Conservation (phyloP, 306 rosid species). For the Cercis canadensis region DNA sequence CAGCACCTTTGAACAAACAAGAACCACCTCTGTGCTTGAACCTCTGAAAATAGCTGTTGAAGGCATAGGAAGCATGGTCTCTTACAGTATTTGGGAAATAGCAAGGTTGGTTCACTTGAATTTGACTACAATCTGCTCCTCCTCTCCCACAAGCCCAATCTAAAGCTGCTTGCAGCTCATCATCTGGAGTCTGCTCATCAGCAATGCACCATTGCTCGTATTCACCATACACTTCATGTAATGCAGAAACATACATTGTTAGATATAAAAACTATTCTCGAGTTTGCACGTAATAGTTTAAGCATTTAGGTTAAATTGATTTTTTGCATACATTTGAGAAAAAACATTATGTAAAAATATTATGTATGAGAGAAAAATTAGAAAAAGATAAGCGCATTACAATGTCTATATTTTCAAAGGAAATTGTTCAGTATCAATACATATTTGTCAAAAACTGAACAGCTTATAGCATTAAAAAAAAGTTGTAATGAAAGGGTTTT, state of each 20-base stretch:
- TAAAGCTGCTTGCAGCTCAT: slow-evolving; percentile 70
- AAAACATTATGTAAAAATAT: background rate
- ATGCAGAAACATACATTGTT: background rate
- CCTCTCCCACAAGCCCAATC: slow-evolving; percentile 89
- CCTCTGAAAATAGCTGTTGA: slow-evolving; percentile 73
- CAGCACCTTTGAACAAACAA: slow-evolving; percentile 76
- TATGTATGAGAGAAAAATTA: background rate
- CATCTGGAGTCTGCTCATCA: slow-evolving; percentile 70
- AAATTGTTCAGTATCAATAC: background rate
- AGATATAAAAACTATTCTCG: too few relatives aligned
- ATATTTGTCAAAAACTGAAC: background rate
- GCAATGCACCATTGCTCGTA: slow-evolving; percentile 86
- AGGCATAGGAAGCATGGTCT: slow-evolving; percentile 84
- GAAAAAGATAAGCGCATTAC: background rate
- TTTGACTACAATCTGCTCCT: slow-evolving; percentile 77
- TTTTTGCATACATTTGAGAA: too few relatives aligned
- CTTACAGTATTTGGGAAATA: slow-evolving; percentile 66
- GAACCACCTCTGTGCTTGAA: slow-evolving; percentile 71
- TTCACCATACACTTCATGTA: slow-evolving; percentile 46
- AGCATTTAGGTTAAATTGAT: too few relatives aligned
- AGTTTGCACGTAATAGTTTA: too few relatives aligned
- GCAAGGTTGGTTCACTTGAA: slow-evolving; percentile 69
- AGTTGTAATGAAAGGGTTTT: background rate
- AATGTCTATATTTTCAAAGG: background rate
- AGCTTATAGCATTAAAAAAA: background rate